Base-by-base conservation (phyloP, 768 basidiomycete genomes). In the Hypholoma fasciculare region DNA sequence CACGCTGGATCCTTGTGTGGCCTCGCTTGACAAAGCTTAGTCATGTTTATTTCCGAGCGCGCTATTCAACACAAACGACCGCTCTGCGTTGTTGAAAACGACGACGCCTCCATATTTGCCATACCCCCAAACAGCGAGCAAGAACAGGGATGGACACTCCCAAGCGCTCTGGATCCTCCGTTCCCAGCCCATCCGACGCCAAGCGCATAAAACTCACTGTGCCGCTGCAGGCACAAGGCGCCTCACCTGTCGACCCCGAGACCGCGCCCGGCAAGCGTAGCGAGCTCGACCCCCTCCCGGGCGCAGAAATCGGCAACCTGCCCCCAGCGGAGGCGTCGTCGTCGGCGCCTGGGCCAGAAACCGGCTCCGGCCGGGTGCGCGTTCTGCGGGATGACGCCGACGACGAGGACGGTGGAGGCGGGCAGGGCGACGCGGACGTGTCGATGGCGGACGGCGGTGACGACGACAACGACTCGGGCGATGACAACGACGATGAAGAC, bases 401-500 rank as follows among this genome's bases (percentile, higher is more conserved):
- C 13, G 88, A 88, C 11, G 89, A 89, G 57, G 79, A 76, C 7
- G 88, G 82, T 13, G 67, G 55, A 26, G 63, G 62, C 2, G 62
- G 63, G 14, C 62, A 61, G 37, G 67, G 63, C 20, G 67, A 68
- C 46, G 67, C 65, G 48, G 69, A 66, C 56, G 86, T 92, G 56
- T 90, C 89, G 30, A 93, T 93, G 90, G 88, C 82, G 6, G 90
- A 92, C 54, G 88, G 78, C 5, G 88, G 64, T 1, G 91, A 92
- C 52, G 90, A 91, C 59, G 91, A 91, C 60, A 82, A 65, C 5
- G 91, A 92, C 60, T 90, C 88, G 2, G 89, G 76, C 7, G 92
- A 92, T 61, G 90, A 92, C 59, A 86, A 85, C 63, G 91, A 94
- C 70, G 91, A 90, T 43, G 92, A 93, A 67, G 92, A 94, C 73